Conservation (phyloP, 257 asterid genomes). For the Penstemon davidsonii region DNA sequence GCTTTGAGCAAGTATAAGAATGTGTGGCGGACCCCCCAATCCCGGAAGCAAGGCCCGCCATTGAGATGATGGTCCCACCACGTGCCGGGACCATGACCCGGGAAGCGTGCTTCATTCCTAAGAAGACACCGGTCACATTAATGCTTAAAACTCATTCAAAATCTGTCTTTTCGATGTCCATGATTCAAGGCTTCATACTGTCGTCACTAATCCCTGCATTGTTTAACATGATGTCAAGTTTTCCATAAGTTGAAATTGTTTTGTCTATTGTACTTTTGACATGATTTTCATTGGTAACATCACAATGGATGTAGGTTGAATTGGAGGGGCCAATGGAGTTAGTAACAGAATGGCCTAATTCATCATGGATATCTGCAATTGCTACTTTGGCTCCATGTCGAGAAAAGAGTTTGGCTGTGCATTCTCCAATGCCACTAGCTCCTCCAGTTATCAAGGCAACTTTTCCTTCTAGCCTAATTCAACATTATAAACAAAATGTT, state of each 20-base stretch:
- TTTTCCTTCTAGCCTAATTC: conserved; percentile 57
- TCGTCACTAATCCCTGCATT: conserved; percentile 54
- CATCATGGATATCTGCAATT: conserved; percentile 55
- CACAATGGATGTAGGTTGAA: conserved; percentile 47
- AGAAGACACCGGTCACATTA: conserved; percentile 52
- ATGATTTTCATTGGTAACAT: conserved; percentile 52
- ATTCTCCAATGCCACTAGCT: conserved; percentile 13
- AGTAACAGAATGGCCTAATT: conserved; percentile 36
- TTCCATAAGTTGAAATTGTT: conserved; percentile 41
- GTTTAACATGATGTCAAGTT: conserved; percentile 61
- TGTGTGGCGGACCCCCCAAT: conserved; percentile 43
- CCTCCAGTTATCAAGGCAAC: conserved; percentile 66
- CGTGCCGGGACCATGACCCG: conserved; percentile 49
- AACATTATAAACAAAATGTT: too few relatives aligned
- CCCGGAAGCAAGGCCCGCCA: conserved; percentile 39
- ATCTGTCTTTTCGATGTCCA: conserved; percentile 27
- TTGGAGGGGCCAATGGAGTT: conserved; percentile 37
- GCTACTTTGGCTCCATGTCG: conserved; percentile 63
- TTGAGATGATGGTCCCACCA: conserved; percentile 49
- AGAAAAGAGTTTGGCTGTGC: conserved; percentile 46
- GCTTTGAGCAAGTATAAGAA: too few relatives aligned
- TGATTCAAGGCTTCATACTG: conserved; percentile 27
- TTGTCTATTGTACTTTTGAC: conserved; percentile 40
- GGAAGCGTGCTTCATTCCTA: conserved; percentile 60
- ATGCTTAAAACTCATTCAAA: conserved; percentile 46